Evolutionary conservation across 2,329 filamentous ascomycete genomes (phyloP).

Genomic region (Neonectria sp.): DNA sequence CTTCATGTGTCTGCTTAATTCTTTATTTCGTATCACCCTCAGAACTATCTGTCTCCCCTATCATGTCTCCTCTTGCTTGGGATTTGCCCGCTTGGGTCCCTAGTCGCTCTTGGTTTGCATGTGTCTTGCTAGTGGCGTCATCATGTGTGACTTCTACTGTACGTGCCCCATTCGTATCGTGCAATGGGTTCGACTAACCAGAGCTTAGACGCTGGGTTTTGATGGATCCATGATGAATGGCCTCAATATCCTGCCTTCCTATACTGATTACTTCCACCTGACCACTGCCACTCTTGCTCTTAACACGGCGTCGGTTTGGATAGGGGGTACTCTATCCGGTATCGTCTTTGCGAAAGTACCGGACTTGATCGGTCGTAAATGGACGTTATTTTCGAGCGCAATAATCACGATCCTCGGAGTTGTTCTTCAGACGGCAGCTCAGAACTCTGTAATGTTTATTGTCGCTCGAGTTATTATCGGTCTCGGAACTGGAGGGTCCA

Average conservation of each 20-base stretch:
- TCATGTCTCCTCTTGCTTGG: constrained; percentile 8
- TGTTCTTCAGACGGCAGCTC: constrained; percentile 63
- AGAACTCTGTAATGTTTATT: constrained; percentile 68
- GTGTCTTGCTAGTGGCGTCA: constrained; percentile 1
- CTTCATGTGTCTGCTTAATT: background rate
- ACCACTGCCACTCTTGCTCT: constrained; percentile 64
- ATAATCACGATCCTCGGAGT: constrained; percentile 60
- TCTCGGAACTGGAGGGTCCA: constrained; percentile 59
- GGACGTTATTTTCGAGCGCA: constrained; percentile 7
- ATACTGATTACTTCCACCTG: constrained; percentile 67
- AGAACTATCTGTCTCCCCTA: background rate
- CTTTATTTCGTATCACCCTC: background rate
- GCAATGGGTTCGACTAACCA: background rate
- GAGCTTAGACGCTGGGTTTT: background rate
- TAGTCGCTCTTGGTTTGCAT: background rate
- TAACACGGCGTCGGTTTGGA: constrained; percentile 61
- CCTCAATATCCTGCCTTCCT: constrained; percentile 68
- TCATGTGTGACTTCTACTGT: constrained; percentile 14
- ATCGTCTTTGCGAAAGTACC: constrained; percentile 11
- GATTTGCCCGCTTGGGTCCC: constrained; percentile 16
- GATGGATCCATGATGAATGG: constrained; percentile 54
- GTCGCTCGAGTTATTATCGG: constrained; percentile 63
- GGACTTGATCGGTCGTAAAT: constrained; percentile 24
- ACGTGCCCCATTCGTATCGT: background rate
- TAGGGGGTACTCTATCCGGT: constrained; percentile 21